Evolutionary conservation across 129 eudicot species (phyloP).

Genomic region (Cynara cardunculus): DNA sequence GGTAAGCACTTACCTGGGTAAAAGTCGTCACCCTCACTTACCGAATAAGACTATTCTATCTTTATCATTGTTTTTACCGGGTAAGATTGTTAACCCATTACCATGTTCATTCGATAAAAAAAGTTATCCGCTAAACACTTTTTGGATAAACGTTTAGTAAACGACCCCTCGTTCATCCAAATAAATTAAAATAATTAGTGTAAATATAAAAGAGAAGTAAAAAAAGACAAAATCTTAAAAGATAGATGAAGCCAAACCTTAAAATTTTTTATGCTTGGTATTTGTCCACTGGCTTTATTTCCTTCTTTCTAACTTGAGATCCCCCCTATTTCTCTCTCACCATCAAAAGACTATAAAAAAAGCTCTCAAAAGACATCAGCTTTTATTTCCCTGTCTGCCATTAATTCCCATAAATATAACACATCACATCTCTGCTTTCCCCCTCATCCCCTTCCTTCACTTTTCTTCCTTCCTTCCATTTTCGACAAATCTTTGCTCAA

Average conservation of each 20-base stretch:
- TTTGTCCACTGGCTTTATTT: slow-evolving; percentile 24
- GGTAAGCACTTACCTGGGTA: no score
- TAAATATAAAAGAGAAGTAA: neutral
- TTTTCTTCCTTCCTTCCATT: slow-evolving; percentile 13
- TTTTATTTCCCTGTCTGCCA: slow-evolving; percentile 82
- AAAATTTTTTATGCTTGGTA: neutral
- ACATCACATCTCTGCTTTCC: slow-evolving; percentile 34
- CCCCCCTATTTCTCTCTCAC: slow-evolving; percentile 29
- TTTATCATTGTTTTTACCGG: no score
- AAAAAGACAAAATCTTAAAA: neutral
- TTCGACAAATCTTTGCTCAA: slow-evolving; percentile 1
- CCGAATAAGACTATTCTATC: no score
- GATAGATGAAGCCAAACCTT: neutral
- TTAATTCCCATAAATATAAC: slow-evolving; percentile 54
- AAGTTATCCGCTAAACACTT: no score
- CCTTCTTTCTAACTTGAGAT: slow-evolving; percentile 3
- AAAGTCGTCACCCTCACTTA: no score
- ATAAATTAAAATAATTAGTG: neutral
- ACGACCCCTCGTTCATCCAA: no score
- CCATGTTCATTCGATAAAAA: no score
- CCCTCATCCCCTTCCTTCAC: slow-evolving; percentile 19
- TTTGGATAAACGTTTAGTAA: no score
- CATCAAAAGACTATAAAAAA: slow-evolving; percentile 44
- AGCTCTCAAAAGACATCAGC: slow-evolving; percentile 50
- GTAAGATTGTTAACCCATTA: no score